Conservation (phyloP, 1,284 basidiomycete genomes). For the Grifola frondosa region DNA sequence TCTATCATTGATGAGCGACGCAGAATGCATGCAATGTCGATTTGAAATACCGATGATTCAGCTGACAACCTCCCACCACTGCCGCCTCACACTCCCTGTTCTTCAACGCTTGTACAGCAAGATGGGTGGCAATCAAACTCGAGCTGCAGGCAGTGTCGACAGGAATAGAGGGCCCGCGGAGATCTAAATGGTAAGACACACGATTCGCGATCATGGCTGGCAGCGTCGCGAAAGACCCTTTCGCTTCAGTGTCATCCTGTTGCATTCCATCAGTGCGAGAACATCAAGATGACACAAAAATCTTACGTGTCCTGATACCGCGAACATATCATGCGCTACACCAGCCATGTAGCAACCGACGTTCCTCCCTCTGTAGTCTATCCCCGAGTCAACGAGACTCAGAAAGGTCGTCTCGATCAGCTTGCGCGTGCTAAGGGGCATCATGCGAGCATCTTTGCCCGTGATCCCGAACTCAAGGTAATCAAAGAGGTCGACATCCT, state of each 20-base stretch:
- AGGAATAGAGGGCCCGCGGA: conserved; percentile 45
- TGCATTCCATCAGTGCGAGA: no score
- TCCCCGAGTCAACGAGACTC: conserved; percentile 40
- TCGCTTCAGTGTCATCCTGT: conserved; percentile 37
- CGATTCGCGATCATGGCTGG: conserved; percentile 43
- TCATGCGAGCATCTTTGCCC: conserved; percentile 33
- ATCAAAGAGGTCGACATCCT: conserved; percentile 37
- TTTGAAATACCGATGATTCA: conserved; percentile 37
- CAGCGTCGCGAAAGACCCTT: conserved; percentile 35
- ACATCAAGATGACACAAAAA: no score
- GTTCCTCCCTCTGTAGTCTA: conserved; percentile 35
- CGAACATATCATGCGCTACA: no score
- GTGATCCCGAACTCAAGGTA: conserved; percentile 39
- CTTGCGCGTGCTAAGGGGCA: conserved; percentile 35
- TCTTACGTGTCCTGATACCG: no score
- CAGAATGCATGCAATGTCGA: background rate
- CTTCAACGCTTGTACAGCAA: conserved; percentile 42
- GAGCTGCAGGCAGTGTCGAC: conserved; percentile 51
- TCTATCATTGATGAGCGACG: conserved; percentile 9
- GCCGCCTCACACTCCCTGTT: conserved; percentile 47
- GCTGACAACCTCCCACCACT: conserved; percentile 44
- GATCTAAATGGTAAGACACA: conserved; percentile 47
- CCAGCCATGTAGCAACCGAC: conserved; percentile 39
- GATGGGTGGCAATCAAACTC: conserved; percentile 42
- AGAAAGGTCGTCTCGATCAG: conserved; percentile 40